phyloP scores from a whole-genome alignment of 257 asterid genomes.

The Nicotiana noctiflora region DNA sequence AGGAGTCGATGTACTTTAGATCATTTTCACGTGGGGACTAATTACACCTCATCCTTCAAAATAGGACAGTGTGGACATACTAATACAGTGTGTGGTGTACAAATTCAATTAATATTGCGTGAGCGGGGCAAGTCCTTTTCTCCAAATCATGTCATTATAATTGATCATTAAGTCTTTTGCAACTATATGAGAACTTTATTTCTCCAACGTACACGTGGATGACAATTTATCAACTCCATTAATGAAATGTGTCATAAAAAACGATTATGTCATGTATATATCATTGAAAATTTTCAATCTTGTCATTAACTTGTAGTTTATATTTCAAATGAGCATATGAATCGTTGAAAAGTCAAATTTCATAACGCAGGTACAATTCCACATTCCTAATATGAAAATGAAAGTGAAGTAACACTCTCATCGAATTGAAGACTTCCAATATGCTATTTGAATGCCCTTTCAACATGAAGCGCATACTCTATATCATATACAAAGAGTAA shows the following conservation, averaged over 20 bases:
- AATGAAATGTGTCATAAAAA: neutral
- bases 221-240: neutral
- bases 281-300: too few species aligned
- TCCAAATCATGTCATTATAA: neutral
- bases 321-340: too few species aligned
- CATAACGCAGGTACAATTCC: too few species aligned
- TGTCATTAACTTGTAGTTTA: too few species aligned
- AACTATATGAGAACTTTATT: neutral
- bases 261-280: neutral
- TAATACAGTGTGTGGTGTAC: neutral
- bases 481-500: too few species aligned
- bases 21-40: neutral
- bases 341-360: too few species aligned
- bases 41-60: neutral
- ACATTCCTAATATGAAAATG: too few species aligned
- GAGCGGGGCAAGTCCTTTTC: neutral
- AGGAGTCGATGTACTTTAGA: neutral
- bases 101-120: neutral
- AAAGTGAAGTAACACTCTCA: too few species aligned
- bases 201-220: neutral
- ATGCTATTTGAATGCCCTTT: too few species aligned
- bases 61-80: neutral
- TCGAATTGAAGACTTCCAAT: too few species aligned
- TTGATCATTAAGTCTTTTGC: neutral
- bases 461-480: too few species aligned